A percentile compares a stretch with the other conserved stretches of the same genome.
phyloP scores from a whole-genome alignment of 1,139 yeast genomes.

The Hyphopichia wangnamkhiaoensis region DNA sequence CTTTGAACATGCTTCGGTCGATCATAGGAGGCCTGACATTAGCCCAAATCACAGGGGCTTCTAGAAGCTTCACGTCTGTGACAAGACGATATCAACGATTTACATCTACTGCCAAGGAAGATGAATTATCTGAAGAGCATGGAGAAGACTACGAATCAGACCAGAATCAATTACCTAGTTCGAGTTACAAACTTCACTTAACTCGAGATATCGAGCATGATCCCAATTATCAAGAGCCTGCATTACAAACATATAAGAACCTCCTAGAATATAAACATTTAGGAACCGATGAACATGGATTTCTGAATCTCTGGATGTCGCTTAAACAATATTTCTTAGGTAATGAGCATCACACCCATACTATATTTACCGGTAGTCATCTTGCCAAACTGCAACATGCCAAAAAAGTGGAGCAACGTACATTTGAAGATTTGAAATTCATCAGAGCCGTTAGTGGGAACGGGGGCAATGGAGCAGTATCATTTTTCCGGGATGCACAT shows the following conservation, averaged over 20 bases:
- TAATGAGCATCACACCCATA: slow-evolving; percentile 43
- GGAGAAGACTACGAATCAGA: no score
- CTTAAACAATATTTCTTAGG: slow-evolving; percentile 45
- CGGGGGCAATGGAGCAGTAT: slow-evolving; percentile 88
- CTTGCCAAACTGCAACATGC: slow-evolving; percentile 28
- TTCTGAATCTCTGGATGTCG: slow-evolving; percentile 22
- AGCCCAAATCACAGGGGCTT: no score
- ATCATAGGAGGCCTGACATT: no score
- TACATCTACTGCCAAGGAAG: no score
- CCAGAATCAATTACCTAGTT: slow-evolving; percentile 4
- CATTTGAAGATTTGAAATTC: slow-evolving; percentile 63
- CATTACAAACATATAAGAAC: background rate
- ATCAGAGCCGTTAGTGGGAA: slow-evolving; percentile 71
- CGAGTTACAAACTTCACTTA: slow-evolving; percentile 9
- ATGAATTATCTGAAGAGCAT: no score
- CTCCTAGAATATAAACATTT: slow-evolving; percentile 17
- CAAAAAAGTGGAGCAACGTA: slow-evolving; percentile 38
- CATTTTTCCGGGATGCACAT: slow-evolving; percentile 85
- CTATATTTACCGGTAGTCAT: slow-evolving; percentile 32
- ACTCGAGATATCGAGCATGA: no score
- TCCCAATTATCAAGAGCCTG: slow-evolving; percentile 1
- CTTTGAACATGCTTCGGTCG: no score
- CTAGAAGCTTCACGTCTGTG: no score
- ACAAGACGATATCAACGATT: no score
- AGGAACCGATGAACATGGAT: slow-evolving; percentile 24